A percentile compares a stretch with the other conserved stretches of the same genome.
These are phyloP conservation scores for Simmondsia chinensis DNA, from an alignment of 148 eudicot genomes.

Conservation along the genomic window DNA sequence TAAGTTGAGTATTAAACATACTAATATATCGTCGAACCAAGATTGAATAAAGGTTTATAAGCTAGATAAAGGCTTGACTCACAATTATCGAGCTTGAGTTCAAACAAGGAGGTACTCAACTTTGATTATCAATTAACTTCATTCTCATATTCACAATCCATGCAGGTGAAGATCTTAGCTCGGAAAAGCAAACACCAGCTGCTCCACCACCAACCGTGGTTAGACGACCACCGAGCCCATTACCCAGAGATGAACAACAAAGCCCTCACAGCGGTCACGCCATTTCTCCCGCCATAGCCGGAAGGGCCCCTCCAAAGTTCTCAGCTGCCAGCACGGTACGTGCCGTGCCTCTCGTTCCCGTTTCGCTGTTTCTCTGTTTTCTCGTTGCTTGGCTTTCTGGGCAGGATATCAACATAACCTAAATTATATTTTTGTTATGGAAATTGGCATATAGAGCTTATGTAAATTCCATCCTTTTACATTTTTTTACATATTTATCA, in stretches of 20 bases:
- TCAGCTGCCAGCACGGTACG: constrained; percentile 21
- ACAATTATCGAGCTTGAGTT: too few relatives aligned
- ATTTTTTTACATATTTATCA: constrained; percentile 4
- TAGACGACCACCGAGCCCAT: constrained; percentile 35
- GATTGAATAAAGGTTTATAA: too few relatives aligned
- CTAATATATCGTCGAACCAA: too few relatives aligned
- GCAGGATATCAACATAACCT: too few relatives aligned
- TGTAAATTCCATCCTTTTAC: constrained; percentile 21
- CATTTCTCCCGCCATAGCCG: constrained; percentile 75
- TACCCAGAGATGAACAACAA: constrained; percentile 67
- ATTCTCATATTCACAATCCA: not conserved
- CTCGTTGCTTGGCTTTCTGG: too few relatives aligned
- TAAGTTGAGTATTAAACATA: too few relatives aligned
- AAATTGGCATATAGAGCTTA: constrained; percentile 3
- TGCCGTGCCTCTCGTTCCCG: too few relatives aligned
- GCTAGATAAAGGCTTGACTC: too few relatives aligned
- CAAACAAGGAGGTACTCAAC: too few relatives aligned
- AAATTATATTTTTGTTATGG: not conserved
- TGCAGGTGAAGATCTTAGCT: constrained; percentile 53
- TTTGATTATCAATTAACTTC: too few relatives aligned
- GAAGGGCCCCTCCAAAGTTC: constrained; percentile 55
- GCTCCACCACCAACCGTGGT: constrained; percentile 24
- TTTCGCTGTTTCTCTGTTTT: too few relatives aligned
- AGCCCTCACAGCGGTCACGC: constrained; percentile 45
- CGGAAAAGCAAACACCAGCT: constrained; percentile 23